Evolutionary conservation across 345 rosid genomes (phyloP).

Genomic region (Geranium brycei): DNA sequence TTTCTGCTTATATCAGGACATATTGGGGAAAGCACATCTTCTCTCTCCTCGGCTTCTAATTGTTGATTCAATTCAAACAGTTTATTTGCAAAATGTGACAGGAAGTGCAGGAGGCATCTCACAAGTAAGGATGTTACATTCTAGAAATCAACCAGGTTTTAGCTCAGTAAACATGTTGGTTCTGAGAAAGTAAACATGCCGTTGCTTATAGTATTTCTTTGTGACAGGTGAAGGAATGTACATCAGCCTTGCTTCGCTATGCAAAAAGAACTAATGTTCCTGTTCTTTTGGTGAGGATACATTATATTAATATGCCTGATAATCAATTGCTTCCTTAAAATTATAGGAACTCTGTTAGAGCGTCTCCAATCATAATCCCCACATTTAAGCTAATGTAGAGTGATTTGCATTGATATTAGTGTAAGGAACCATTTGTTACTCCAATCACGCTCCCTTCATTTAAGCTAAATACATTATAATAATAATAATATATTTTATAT

Average conservation of each 20-base stretch:
- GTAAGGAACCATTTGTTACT: no score
- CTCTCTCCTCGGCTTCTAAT: constrained; percentile 64
- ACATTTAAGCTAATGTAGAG: no score
- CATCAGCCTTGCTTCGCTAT: constrained; percentile 75
- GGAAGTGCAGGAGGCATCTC: constrained; percentile 85
- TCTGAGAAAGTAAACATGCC: not conserved
- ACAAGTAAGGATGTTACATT: constrained; percentile 38
- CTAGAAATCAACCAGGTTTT: not conserved
- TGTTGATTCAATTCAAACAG: constrained; percentile 87
- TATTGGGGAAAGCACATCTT: constrained; percentile 44
- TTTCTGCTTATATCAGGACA: constrained; percentile 41
- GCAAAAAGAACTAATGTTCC: constrained; percentile 76
- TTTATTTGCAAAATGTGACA: constrained; percentile 53
- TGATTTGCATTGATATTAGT: no score
- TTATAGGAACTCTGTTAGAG: no score
- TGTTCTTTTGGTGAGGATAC: constrained; percentile 64
- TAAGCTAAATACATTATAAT: no score
- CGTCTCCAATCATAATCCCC: no score
- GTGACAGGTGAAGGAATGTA: constrained; percentile 79
- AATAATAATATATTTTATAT: no score
- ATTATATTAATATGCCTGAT: not conserved
- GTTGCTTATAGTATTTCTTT: not conserved
- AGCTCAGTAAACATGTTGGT: not conserved
- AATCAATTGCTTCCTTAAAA: not conserved
- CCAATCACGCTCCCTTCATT: no score